Evolutionary conservation across 2,329 filamentous ascomycete genomes (phyloP).

Genomic region (Whalleya microplaca): DNA sequence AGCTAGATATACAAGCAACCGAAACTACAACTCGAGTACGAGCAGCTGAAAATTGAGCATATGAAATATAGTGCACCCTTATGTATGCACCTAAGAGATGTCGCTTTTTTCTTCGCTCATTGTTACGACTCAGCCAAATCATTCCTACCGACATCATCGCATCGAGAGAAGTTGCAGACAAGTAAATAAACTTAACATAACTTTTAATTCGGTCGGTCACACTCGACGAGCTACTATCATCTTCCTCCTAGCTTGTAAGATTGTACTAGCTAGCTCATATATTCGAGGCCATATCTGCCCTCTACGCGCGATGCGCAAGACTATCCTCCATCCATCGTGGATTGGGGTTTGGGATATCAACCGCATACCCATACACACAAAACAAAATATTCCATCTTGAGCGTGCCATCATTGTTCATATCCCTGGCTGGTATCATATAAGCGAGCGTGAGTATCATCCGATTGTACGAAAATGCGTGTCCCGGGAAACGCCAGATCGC

Average conservation of each 20-base stretch:
- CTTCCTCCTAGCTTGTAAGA: neutral
- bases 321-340: neutral
- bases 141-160: neutral
- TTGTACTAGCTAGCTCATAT: neutral
- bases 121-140: too few relatives aligned
- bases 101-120: too few relatives aligned
- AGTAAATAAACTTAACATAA: neutral
- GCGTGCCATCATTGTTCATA: neutral
- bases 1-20: too few relatives aligned
- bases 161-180: neutral
- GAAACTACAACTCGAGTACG: too few relatives aligned
- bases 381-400: neutral
- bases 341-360: too few relatives aligned
- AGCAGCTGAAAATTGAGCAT: too few relatives aligned
- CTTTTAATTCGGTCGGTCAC: neutral
- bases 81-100: too few relatives aligned
- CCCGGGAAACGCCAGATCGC: too few relatives aligned
- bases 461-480: too few relatives aligned
- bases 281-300: neutral
- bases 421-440: neutral
- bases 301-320: neutral
- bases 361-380: neutral
- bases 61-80: too few relatives aligned
- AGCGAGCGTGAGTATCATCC: neutral
- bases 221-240: neutral